Evolutionary conservation across 2,329 filamentous ascomycete species (phyloP).

Genomic region (Fusarium napiforme): DNA sequence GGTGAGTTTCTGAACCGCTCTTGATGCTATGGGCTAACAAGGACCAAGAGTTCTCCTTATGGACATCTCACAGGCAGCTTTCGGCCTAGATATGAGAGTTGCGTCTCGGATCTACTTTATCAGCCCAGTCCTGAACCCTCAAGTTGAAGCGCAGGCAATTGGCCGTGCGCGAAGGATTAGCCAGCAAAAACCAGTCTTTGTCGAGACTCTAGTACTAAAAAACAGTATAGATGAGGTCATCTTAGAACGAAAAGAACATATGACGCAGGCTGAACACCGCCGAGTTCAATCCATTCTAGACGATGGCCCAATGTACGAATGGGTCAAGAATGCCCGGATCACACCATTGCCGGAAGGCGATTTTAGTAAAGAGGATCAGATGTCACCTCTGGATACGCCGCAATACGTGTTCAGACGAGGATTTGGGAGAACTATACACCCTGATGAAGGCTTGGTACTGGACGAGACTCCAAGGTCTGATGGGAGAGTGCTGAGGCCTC

Average conservation of each 20-base stretch:
- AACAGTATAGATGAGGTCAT: constrained; percentile 89
- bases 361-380: constrained; percentile 57
- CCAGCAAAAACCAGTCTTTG: constrained; percentile 80
- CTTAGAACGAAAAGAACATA: constrained; percentile 75
- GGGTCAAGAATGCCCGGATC: constrained; percentile 66
- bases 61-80: constrained; percentile 89
- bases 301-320: constrained; percentile 67
- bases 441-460: constrained; percentile 59
- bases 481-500: constrained; percentile 6
- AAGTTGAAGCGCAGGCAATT: constrained; percentile 89
- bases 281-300: constrained; percentile 68
- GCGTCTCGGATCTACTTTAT: constrained; percentile 91
- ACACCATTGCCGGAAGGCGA: constrained; percentile 46
- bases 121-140: constrained; percentile 85
- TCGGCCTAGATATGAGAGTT: constrained; percentile 84
- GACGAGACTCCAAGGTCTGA: constrained; percentile 32
- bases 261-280: constrained; percentile 75
- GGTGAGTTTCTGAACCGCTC: constrained; percentile 46
- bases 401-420: constrained; percentile 64
- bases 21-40: constrained; percentile 1
- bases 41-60: constrained; percentile 78
- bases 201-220: constrained; percentile 85
- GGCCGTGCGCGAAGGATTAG: constrained; percentile 90
- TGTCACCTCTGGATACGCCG: constrained; percentile 57
- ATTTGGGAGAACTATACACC: constrained; percentile 55